These are phyloP conservation scores for Ephemerocybe angulata DNA, from an alignment of 768 basidiomycete species.

Conservation along the genomic window DNA sequence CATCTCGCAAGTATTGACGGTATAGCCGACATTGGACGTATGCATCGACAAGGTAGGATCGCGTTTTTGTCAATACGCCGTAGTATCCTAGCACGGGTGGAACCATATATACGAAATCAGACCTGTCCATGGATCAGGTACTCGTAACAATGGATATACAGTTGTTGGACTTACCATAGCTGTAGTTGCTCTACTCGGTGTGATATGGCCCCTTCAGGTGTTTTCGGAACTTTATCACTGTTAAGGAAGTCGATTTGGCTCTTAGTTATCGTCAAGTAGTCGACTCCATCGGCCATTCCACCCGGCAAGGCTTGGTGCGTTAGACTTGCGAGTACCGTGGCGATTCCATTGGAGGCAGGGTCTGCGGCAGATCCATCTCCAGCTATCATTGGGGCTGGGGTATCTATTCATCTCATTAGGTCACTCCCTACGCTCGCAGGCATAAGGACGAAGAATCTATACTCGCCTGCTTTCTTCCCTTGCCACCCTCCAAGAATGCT, in stretches of 20 bases:
- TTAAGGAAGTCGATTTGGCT: conserved; percentile 68
- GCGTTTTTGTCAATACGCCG: conserved; percentile 58
- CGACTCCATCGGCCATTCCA: conserved; percentile 35
- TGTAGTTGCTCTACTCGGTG: conserved; percentile 69
- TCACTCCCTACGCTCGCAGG: too few species aligned
- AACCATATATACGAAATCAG: conserved; percentile 79
- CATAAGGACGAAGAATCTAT: neutral
- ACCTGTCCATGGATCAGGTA: conserved; percentile 40
- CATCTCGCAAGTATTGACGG: conserved; percentile 57
- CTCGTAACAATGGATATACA: neutral
- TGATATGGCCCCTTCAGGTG: conserved; percentile 75
- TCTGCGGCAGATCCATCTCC: conserved; percentile 66
- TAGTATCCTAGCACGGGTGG: conserved; percentile 87
- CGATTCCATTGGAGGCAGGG: conserved; percentile 73
- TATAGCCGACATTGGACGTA: conserved; percentile 71
- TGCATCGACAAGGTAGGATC: conserved; percentile 55
- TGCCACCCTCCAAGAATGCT: conserved; percentile 43
- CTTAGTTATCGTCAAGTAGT: conserved; percentile 59
- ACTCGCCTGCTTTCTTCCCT: neutral
- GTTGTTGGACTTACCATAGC: conserved; percentile 53
- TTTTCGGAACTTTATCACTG: conserved; percentile 49
- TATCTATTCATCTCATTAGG: too few species aligned
- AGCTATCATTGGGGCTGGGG: conserved; percentile 56
- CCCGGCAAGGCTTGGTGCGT: too few species aligned
- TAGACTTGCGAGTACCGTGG: conserved; percentile 57